These are phyloP conservation scores for Exophiala viscosa DNA, from an alignment of 2,329 filamentous ascomycete genomes.

Conservation along the genomic window DNA sequence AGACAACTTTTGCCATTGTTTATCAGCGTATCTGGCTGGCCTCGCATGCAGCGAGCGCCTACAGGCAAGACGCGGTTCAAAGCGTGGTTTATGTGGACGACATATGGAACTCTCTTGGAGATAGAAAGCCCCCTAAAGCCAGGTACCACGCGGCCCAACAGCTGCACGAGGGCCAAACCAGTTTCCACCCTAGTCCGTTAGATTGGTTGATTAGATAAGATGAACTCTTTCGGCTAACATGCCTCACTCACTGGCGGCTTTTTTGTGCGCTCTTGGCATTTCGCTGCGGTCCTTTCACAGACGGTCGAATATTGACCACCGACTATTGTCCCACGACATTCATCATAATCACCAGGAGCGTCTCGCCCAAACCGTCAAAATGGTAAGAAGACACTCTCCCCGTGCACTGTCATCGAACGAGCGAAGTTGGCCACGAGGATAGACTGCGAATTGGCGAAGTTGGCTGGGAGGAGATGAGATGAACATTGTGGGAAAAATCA, in stretches of 20 bases:
- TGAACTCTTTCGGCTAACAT: constrained; percentile 7
- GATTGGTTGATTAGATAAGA: background rate
- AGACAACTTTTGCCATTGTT: constrained; percentile 31
- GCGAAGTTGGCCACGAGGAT: no score
- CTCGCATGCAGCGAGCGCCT: no score
- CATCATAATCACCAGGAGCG: constrained; percentile 8
- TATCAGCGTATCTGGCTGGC: background rate
- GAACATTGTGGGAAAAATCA: no score
- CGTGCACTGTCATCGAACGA: background rate
- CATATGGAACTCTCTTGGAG: no score
- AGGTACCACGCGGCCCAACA: no score
- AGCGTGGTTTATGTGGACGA: no score
- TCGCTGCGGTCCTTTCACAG: constrained; percentile 14
- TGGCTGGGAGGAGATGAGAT: no score
- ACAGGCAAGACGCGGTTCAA: no score
- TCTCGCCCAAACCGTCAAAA: constrained; percentile 25
- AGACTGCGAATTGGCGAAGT: no score
- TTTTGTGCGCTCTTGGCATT: constrained; percentile 24
- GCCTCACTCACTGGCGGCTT: constrained; percentile 7
- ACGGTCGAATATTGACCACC: background rate
- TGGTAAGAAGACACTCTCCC: constrained; percentile 26
- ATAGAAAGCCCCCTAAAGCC: no score
- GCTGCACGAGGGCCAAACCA: no score
- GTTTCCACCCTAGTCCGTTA: no score
- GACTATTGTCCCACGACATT: constrained; percentile 5